phyloP scores from a whole-genome alignment of 805 yeast genomes.

The Metschnikowia colocasiae region DNA sequence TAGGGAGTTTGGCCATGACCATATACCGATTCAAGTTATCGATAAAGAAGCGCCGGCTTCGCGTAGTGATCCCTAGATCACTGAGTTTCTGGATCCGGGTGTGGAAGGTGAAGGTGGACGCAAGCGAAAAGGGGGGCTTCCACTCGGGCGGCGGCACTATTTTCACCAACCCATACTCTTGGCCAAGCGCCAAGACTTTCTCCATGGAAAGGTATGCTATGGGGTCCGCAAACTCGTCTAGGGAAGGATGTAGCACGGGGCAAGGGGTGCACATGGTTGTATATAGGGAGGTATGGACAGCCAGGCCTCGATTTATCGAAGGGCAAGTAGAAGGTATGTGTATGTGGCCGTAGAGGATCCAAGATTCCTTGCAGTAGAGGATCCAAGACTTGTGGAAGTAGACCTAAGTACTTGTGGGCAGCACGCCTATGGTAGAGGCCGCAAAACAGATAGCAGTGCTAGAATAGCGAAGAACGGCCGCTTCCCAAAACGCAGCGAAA shows the following conservation, averaged over 20 bases:
- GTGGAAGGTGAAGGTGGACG: slow-evolving; percentile 55
- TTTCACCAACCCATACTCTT: slow-evolving; percentile 49
- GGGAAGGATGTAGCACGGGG: slow-evolving; percentile 46
- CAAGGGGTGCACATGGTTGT: slow-evolving; percentile 30
- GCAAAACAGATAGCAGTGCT: background rate
- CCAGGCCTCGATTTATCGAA: background rate
- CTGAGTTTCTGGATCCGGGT: slow-evolving; percentile 66
- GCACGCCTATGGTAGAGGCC: background rate
- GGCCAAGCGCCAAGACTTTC: slow-evolving; percentile 41
- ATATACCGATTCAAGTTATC: slow-evolving; percentile 59
- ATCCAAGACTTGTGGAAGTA: no score
- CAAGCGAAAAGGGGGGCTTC: slow-evolving; percentile 54
- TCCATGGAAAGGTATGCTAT: slow-evolving; percentile 44
- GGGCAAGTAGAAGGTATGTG: background rate
- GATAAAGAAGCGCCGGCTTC: slow-evolving; percentile 60
- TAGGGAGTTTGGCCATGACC: slow-evolving; percentile 39
- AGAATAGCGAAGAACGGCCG: background rate
- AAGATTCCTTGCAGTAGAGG: no score
- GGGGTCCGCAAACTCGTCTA: slow-evolving; percentile 47
- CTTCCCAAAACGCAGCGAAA: background rate
- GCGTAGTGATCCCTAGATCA: slow-evolving; percentile 58
- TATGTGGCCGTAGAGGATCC: no score
- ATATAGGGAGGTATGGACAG: background rate
- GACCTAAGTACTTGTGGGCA: background rate
- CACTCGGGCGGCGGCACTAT: slow-evolving; percentile 51